Evolutionary conservation across 2,329 filamentous ascomycete species (phyloP).

Genomic region (Pezicula neosporulosa): DNA sequence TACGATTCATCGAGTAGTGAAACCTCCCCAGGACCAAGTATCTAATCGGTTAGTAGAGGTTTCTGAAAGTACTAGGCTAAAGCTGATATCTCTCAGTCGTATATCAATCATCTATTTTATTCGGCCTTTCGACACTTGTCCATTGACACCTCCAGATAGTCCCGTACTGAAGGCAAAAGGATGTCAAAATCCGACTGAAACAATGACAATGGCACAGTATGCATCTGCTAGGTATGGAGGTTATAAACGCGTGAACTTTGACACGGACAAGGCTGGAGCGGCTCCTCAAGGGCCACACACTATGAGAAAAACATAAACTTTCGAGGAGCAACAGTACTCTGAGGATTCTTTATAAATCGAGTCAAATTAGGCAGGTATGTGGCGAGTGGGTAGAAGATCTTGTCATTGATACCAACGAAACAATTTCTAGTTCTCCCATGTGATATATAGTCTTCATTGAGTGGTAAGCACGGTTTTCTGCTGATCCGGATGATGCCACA

Average conservation of each 20-base stretch:
- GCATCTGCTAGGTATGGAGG: not conserved
- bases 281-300: not conserved
- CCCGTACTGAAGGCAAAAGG: not conserved
- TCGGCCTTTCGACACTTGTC: not conserved
- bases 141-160: not conserved
- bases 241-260: not conserved
- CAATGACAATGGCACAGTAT: not conserved
- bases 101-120: not conserved
- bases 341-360: not conserved
- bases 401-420: no score
- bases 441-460: not conserved
- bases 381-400: no score
- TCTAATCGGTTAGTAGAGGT: not conserved
- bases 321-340: no score
- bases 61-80: not conserved
- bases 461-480: not conserved
- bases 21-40: not conserved
- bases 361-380: not conserved
- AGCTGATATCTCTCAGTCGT: not conserved
- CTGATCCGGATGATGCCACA: not conserved
- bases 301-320: not conserved
- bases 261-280: not conserved
- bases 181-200: not conserved
- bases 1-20: not conserved
- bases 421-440: no score